Conservation (phyloP, 2,329 filamentous ascomycete species). For the Rachicladosporium sp. region DNA sequence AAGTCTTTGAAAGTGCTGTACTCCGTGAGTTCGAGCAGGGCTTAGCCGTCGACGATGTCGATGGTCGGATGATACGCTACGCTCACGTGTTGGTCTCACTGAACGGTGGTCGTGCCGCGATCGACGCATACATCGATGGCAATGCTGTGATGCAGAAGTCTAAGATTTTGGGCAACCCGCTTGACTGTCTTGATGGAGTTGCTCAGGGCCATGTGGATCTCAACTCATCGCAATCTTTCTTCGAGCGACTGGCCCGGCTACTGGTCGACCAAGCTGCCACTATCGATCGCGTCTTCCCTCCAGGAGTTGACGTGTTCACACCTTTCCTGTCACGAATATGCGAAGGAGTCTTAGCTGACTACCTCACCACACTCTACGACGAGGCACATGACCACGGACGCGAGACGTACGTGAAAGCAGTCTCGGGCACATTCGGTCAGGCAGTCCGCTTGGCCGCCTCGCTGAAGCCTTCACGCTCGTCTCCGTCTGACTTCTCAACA, state of each 20-base stretch:
- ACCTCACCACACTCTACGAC: slow-evolving; percentile 73
- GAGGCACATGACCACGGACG: slow-evolving; percentile 68
- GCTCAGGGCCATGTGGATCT: slow-evolving; percentile 57
- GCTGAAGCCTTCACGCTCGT: slow-evolving; percentile 53
- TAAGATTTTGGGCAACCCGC: slow-evolving; percentile 57
- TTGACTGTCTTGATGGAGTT: slow-evolving; percentile 67
- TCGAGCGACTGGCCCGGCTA: slow-evolving; percentile 59
- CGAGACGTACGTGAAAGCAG: slow-evolving; percentile 68
- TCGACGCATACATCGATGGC: slow-evolving; percentile 57
- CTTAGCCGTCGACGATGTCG: slow-evolving; percentile 77
- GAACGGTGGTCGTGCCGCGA: slow-evolving; percentile 64
- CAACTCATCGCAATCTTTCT: slow-evolving; percentile 70
- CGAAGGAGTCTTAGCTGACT: slow-evolving; percentile 73
- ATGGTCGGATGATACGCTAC: slow-evolving; percentile 79
- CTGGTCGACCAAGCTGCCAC: slow-evolving; percentile 72
- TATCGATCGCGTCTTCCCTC: slow-evolving; percentile 72
- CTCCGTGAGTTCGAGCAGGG: slow-evolving; percentile 86
- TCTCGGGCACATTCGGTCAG: slow-evolving; percentile 82
- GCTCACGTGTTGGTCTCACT: slow-evolving; percentile 72
- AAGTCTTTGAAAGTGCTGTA: slow-evolving; percentile 81
- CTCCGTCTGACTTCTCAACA: slow-evolving; percentile 47
- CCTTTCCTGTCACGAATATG: slow-evolving; percentile 70
- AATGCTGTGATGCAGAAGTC: slow-evolving; percentile 70
- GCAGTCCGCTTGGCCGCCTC: slow-evolving; percentile 63
- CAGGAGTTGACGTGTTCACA: slow-evolving; percentile 58